Evolutionary conservation across 805 yeast species (phyloP).

Genomic region (Clavispora vitiphila): DNA sequence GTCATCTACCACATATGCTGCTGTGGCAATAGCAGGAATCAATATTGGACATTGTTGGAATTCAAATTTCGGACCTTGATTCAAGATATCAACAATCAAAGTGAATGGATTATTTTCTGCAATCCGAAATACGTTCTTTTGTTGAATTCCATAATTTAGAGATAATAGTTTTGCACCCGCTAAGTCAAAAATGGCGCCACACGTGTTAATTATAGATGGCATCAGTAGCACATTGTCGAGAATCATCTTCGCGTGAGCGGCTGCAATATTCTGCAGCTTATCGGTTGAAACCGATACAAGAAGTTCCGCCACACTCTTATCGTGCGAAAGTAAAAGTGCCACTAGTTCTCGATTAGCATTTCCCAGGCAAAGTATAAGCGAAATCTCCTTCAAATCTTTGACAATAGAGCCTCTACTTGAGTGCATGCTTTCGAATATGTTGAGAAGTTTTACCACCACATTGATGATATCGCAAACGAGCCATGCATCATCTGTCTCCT

Average conservation of each 20-base stretch:
- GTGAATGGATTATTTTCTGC: slow-evolving; percentile 10
- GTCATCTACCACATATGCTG: slow-evolving; percentile 5
- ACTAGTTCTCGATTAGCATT: background rate
- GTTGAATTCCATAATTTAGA: background rate
- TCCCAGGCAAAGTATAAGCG: background rate
- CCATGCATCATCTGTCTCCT: background rate
- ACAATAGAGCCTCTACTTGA: background rate
- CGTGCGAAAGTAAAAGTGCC: background rate
- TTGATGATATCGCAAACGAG: background rate
- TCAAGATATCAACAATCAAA: slow-evolving; percentile 10
- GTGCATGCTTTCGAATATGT: background rate
- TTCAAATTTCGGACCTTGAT: slow-evolving; percentile 4
- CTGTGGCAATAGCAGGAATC: slow-evolving; percentile 7
- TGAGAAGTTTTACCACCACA: background rate
- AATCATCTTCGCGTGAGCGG: background rate
- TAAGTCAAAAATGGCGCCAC: background rate
- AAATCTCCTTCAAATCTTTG: background rate
- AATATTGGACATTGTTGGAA: slow-evolving; percentile 1
- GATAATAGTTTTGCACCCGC: background rate
- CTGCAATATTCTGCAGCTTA: background rate
- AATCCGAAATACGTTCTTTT: slow-evolving; percentile 2
- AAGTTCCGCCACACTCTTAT: background rate
- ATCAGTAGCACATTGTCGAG: background rate
- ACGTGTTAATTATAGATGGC: background rate
- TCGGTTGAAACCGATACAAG: background rate